Base-by-base conservation (phyloP, 225 moss, liverwort and hornwort species). In the Polytrichum formosum region DNA sequence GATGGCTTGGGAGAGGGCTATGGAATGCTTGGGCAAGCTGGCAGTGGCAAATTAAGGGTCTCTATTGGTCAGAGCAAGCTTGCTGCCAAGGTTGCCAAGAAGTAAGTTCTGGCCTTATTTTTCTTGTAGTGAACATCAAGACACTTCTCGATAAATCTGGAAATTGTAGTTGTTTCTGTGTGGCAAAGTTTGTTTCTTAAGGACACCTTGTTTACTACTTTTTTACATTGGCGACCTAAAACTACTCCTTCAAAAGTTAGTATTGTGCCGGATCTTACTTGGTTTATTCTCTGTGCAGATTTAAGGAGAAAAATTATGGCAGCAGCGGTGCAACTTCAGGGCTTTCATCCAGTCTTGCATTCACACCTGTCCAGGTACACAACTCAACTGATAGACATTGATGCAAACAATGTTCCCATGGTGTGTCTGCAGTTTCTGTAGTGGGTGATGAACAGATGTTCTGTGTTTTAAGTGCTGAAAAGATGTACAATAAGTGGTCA, bases 251-350 rank as follows among this genome's bases (percentile, higher is more conserved):
- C 16, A 16, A 13, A 22, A 6, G 2, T 59, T 22, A 59, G 23
- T 59, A n/a, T 6, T 58, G n/a, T 63, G 62, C 62, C 28, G 26
- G 9, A 2, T 63, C 30, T 56, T 19, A 54, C 58, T 7, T 68
- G 31, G 22, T 35, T 9, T 25, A 53, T 18, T 22, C 35, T 13
- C 37, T 26, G 23, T 67, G 76, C 86, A 96, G 96, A 64, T 98
- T 98, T 69, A 98, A 98, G 78, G 97, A 98, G 82, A 98, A 94
- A 76, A 86, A 92, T 5, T 94, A 92, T 69, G 97, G 97, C 61
- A 98, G 92, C 73, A 98, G 97, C 68, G 97, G 97, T 72, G 97
- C 97, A 8, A 98, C 97, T 21, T 98, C 97, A 55, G 97, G 97
- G 54, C 86, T 98, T 72, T 94, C 94, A 54, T 98, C 97, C 62